Evolutionary conservation across 805 yeast genomes (phyloP).

Genomic region (Cephaloascus albidus): DNA sequence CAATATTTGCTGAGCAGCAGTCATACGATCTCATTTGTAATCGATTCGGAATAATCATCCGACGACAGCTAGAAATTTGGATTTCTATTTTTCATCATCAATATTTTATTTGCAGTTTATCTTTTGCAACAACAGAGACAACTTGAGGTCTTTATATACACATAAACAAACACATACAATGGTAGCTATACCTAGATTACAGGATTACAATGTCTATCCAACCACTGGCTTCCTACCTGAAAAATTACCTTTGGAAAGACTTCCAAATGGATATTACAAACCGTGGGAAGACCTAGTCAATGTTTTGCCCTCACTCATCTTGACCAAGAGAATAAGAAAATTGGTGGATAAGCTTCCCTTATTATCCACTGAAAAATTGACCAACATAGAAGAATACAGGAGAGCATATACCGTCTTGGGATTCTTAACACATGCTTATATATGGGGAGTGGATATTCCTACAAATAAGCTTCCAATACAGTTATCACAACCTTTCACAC

Average conservation of each 20-base stretch:
- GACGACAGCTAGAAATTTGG: background rate
- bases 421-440: slow-evolving; percentile 79
- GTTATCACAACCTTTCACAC: slow-evolving; percentile 62
- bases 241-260: slow-evolving; percentile 45
- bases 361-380: slow-evolving; percentile 38
- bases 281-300: slow-evolving; percentile 72
- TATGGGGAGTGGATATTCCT: slow-evolving; percentile 73
- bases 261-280: slow-evolving; percentile 53
- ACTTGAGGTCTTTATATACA: no score
- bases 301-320: slow-evolving; percentile 64
- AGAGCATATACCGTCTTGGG: slow-evolving; percentile 77
- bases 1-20: no score
- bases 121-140: no score
- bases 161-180: background rate
- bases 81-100: no score
- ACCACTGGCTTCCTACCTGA: slow-evolving; percentile 75
- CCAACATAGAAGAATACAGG: slow-evolving; percentile 43
- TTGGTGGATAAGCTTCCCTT: slow-evolving; percentile 60
- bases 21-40: no score
- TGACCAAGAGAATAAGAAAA: slow-evolving; percentile 51
- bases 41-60: background rate
- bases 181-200: slow-evolving; percentile 18
- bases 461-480: slow-evolving; percentile 54
- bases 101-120: no score
- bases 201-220: slow-evolving; percentile 63